Percentiles rank a stretch among this genome's conserved stretches.
Evolutionary conservation across 352 stramenopile genomes (phyloP).

Genomic region (Phytophthora constricta): DNA sequence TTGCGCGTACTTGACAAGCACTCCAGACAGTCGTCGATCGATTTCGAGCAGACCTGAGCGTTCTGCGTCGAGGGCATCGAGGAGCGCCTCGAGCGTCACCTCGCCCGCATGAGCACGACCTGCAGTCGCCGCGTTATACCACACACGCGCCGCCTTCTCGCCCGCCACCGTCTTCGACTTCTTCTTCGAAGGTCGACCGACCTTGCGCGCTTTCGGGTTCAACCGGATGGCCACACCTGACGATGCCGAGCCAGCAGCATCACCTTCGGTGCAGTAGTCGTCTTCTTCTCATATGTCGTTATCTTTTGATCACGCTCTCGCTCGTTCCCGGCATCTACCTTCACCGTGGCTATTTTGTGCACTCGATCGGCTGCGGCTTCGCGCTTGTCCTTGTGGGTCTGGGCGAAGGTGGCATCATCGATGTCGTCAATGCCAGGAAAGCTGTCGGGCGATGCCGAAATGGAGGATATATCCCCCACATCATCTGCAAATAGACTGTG

Average conservation of each 20-base stretch:
- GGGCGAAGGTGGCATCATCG: too few species aligned
- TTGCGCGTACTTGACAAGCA: not conserved
- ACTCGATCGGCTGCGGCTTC: too few species aligned
- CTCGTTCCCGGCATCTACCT: too few species aligned
- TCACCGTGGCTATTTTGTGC: too few species aligned
- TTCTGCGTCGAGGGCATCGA: conserved; percentile 2
- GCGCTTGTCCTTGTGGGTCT: too few species aligned
- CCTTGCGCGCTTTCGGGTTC: not conserved
- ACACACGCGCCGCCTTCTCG: not conserved
- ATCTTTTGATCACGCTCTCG: too few species aligned
- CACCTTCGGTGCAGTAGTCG: not conserved
- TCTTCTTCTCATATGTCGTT: too few species aligned
- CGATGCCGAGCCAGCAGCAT: not conserved
- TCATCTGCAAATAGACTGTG: not conserved
- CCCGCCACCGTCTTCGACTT: not conserved
- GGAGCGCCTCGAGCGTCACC: conserved; percentile 8
- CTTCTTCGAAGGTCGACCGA: not conserved
- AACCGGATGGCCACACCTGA: not conserved
- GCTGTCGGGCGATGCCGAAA: too few species aligned
- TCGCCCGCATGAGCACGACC: not conserved
- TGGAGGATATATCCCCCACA: too few species aligned
- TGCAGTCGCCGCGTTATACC: conserved; percentile 2
- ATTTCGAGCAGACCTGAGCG: not conserved
- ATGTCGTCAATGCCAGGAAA: too few species aligned
- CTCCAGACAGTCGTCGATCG: not conserved